Evolutionary conservation across 495 filamentous ascomycete genomes (phyloP).

Genomic region (Penicillium salamii): DNA sequence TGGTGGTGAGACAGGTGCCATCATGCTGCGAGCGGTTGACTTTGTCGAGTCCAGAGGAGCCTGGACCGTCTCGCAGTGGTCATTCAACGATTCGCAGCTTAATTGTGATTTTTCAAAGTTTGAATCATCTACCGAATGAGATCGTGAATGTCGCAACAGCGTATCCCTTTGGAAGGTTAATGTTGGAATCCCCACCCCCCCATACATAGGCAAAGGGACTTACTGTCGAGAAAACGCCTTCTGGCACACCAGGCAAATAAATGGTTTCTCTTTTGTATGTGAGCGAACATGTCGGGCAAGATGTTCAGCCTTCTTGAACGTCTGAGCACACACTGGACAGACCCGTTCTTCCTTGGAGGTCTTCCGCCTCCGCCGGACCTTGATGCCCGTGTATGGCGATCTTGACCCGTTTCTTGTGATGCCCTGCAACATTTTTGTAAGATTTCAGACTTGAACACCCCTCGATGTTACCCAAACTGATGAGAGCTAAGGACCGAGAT

Average conservation of each 20-base stretch:
- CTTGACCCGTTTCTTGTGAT: background rate
- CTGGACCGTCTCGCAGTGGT: no score
- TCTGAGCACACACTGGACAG: constrained; percentile 24
- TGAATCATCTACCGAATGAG: no score
- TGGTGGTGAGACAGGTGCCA: no score
- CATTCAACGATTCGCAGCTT: no score
- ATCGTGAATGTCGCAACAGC: no score
- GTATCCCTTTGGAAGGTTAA: no score
- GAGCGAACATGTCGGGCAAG: constrained; percentile 30
- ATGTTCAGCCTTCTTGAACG: constrained; percentile 31
- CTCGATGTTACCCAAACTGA: no score
- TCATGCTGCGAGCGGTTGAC: no score
- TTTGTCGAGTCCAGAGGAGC: no score
- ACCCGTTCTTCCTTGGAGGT: constrained; percentile 19
- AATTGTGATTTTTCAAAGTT: no score
- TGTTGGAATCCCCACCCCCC: background rate
- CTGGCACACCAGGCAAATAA: constrained; percentile 23
- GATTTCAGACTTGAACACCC: no score
- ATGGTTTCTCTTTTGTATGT: constrained; percentile 36
- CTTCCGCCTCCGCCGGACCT: constrained; percentile 12
- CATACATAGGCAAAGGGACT: constrained; percentile 16
- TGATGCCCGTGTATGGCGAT: background rate
- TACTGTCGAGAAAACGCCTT: constrained; percentile 29
- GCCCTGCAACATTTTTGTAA: background rate
- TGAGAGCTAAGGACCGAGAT: background rate